phyloP scores from a whole-genome alignment of 2,329 filamentous ascomycete genomes.

The Cordyceps fumosorosea region DNA sequence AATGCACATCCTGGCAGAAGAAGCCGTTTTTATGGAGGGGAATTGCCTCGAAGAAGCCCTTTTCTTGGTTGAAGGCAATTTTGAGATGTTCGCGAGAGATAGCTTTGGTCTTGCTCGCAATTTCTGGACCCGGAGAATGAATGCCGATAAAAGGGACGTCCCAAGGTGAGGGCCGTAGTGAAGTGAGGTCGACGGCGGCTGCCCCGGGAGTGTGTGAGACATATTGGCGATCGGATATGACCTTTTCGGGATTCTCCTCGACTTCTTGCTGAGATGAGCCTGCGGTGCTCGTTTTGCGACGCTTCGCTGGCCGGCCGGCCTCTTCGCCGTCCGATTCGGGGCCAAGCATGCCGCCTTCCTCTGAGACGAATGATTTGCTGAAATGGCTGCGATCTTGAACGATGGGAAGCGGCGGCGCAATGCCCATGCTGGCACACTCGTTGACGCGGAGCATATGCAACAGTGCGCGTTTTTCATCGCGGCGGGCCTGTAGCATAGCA shows the following conservation, averaged over 20 bases:
- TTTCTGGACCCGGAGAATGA: constrained; percentile 59
- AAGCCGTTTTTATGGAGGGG: constrained; percentile 60
- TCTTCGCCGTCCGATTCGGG: constrained; percentile 53
- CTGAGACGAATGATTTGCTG: constrained; percentile 61
- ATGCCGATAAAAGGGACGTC: constrained; percentile 64
- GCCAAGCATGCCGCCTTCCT: constrained; percentile 62
- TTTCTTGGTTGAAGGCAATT: constrained; percentile 61
- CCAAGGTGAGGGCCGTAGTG: constrained; percentile 53
- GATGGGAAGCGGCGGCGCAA: constrained; percentile 46
- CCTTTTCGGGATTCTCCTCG: constrained; percentile 38
- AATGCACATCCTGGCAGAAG: constrained; percentile 56
- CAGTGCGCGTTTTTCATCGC: constrained; percentile 42
- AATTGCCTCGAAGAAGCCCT: constrained; percentile 58
- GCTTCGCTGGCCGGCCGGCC: constrained; percentile 38
- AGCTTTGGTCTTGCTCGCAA: constrained; percentile 58
- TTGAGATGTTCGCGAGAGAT: constrained; percentile 70
- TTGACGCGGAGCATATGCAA: constrained; percentile 38
- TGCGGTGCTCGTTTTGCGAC: constrained; percentile 39
- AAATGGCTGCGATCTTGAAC: constrained; percentile 47
- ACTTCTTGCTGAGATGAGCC: constrained; percentile 37
- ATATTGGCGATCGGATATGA: constrained; percentile 53
- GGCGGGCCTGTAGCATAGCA: constrained; percentile 48
- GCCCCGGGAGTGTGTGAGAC: constrained; percentile 54
- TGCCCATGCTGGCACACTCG: constrained; percentile 40
- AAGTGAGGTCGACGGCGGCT: constrained; percentile 52